Evolutionary conservation across 495 filamentous ascomycete genomes (phyloP).

Genomic region (Acidomyces sp.): DNA sequence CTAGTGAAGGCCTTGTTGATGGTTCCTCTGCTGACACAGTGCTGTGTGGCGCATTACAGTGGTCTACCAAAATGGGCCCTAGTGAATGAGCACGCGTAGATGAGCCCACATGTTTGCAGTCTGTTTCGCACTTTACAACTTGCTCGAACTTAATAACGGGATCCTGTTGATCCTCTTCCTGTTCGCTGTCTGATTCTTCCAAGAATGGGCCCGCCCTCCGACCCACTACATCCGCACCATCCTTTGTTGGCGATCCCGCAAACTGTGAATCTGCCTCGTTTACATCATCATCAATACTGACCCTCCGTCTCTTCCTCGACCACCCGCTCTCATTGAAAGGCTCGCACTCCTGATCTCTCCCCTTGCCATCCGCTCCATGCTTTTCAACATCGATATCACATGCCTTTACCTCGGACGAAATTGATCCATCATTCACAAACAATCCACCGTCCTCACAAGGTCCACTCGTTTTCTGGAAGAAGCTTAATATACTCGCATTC

Average conservation of each 20-base stretch:
- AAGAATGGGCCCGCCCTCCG: conserved; percentile 41
- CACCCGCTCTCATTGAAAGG: conserved; percentile 39
- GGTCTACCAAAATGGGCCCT: no score
- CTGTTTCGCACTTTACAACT: neutral
- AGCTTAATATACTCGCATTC: conserved; percentile 66
- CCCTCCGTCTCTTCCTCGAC: conserved; percentile 35
- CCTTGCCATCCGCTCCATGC: conserved; percentile 25
- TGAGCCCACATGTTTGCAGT: no score
- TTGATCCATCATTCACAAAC: conserved; percentile 29
- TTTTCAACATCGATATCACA: no score
- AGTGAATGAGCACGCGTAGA: no score
- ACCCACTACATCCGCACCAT: neutral
- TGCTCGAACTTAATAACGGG: no score
- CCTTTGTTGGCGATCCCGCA: neutral
- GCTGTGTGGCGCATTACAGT: no score
- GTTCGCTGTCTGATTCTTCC: conserved; percentile 56
- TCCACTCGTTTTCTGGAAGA: conserved; percentile 56
- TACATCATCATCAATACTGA: conserved; percentile 5
- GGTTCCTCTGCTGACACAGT: neutral
- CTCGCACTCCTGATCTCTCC: conserved; percentile 29
- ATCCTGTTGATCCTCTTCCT: conserved; percentile 28
- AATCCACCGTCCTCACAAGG: conserved; percentile 26
- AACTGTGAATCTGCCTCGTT: neutral
- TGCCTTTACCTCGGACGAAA: conserved; percentile 1
- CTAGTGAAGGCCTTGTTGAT: conserved; percentile 29